Base-by-base conservation (phyloP, 345 rosid genomes). In the Carallia pectinifolia region DNA sequence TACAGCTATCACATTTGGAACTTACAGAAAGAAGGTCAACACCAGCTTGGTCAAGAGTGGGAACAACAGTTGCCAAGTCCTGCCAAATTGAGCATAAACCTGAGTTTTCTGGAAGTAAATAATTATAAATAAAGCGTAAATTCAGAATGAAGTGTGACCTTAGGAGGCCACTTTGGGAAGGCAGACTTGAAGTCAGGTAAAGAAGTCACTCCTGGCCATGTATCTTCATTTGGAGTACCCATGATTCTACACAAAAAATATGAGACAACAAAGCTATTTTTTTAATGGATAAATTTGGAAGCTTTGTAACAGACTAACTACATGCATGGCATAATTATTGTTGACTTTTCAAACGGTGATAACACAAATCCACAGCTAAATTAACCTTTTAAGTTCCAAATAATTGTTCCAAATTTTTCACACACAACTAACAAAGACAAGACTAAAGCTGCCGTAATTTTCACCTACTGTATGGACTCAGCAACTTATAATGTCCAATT, bases 141-240 rank as follows among this genome's bases (percentile, higher is more conserved):
- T 19, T 4, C n/a, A 71, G 53, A 36, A 53, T 70, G 67, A 53
- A 66, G 27, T 58, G 36, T 60, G 76, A 93, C 98, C 97, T 84
- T 86, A 1, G 88, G 30, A 60, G 90, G 89, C 98, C 98, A 94
- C 76, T 90, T 91, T 12, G 97, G 98, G 77, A 94, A 94, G 73
- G 97, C 86, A 68, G 95, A 87, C 83, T 91, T 94, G 64, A 85
- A 94, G 83, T 91, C 98, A 10, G 97, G 96, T 82, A 94, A 80
- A 29, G 95, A 83, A 79, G 93, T 89, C 77, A 94, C 97, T 40
- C 97, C 96, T 6, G 90, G 89, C 98, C 98, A 94, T 47, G 80
- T 85, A 58, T 91, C 93, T 84, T 94, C 97, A 74, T 84, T 84
- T 66, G 97, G 97, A 61, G 99, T 95, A 64, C 99, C 99, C 91